Evolutionary conservation across 306 rosid species (phyloP), one percentile per base, ranked within the genome.

Genomic region (Cotoneaster glaucophyllus): DNA sequence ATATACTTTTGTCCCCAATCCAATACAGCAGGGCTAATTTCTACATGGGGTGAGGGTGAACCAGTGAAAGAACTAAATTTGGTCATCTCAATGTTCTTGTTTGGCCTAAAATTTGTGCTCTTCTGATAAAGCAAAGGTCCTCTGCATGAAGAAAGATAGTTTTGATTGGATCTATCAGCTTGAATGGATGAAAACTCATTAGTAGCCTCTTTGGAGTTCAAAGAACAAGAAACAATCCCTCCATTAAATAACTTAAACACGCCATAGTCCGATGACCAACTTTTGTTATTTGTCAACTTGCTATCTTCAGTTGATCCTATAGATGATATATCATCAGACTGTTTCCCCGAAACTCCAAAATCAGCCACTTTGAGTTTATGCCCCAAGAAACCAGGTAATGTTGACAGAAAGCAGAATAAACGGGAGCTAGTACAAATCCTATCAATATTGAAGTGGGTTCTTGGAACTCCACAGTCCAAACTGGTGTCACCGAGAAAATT

Each of bases 391-490:
- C 85, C 96, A 3, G 83, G 77, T 81, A 95, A 63, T 70, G 90
- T 85, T 29, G 98, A 95, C 65, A 90, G 98, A 86, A 92, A 95
- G 86, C 98, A 95, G 80, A 95, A 89, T 7, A 82, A 79, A 58
- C 67, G 84, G 71, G 90, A 78, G 79, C 85, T 74, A 39, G 82
- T 79, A 78, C 98, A 92, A 67, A 86, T 85, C 64, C 77, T 80
- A 74, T 69, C 85, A 67, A 72, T 32, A 81, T 76, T 82, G 71
- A 78, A 41, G 77, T 19, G 77, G 54, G 74, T 73, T 53, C 80
- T 67, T 73, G 78, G 83, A 79, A 78, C 70, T 64, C 66, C 78
- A 75, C 69, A 59, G 64, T 78, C 87, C 34, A 64, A 69, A 76
- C 76, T 76, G 74, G 78, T 62, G 79, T 82, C 89, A 45, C 87